Evolutionary conservation across 1,284 basidiomycete species (phyloP), one percentile per base, ranked within the genome.

Genomic region (Cryptococcus sp.): DNA sequence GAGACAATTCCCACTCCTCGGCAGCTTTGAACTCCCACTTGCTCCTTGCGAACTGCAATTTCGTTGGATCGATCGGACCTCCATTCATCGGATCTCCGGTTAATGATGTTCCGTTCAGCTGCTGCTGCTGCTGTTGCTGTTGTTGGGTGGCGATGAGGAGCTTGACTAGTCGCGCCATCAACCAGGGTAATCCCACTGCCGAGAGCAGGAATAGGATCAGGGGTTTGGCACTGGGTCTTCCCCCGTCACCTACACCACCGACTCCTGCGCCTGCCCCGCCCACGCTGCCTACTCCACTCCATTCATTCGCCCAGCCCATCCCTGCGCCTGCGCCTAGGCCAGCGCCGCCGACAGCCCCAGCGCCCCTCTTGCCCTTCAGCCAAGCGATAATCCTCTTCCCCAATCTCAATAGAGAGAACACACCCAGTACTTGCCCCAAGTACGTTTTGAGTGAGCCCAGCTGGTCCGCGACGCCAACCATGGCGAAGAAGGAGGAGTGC

Each of bases 381-480:
- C 77, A 81, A 31, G 69, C 70, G 53, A 78, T 61, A 40, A 82
- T 71, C 20, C 67, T 76, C 64, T 69, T 66, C 6, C 77, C 78
- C 85, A 92, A 93, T 45, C 91, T 82, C 5, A 96, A 76, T 39
- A 98, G 84, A 3, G 93, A 92, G 70, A 97, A 95, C 54, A 98
- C 81, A 46, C 92, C 92, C 2, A 98, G 83, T 1, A 99, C 92
- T 74, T 94, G 92, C 39, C 93, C 93, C 15, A 99, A 84, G 27
- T 93, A 94, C 68, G 93, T 90, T 53, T 93, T 86, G 47, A 98
- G 84, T 67, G 90, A 88, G 8, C 88, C 88, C 71, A 99, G 90
- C 76, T 99, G 96, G 73, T 99, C 95, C 42, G 94, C 86, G 27
- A 99, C 94, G 61, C 93, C 93, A 56, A 98, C 93, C 90, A 99